These are phyloP conservation scores for Neurospora africana DNA, from an alignment of 495 filamentous ascomycete species.

Conservation along the genomic window DNA sequence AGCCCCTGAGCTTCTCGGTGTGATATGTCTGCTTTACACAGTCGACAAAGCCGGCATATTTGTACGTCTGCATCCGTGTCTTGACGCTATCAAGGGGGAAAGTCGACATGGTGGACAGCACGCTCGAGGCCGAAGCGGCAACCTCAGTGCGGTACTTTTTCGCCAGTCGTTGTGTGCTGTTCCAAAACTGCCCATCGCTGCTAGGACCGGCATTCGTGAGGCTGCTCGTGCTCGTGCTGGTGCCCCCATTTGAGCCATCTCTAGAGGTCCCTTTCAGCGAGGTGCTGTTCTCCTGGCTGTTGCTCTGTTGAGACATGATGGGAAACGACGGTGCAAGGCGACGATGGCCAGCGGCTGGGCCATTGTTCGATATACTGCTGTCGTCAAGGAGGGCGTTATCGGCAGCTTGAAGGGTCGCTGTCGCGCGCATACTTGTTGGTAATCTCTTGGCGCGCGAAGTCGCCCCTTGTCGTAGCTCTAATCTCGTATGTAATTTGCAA, in stretches of 20 bases:
- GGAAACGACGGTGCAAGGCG: slow-evolving; percentile 21
- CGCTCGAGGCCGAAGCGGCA: slow-evolving; percentile 60
- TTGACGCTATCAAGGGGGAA: slow-evolving; percentile 80
- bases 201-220: neutral
- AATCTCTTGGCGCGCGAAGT: neutral
- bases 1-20: slow-evolving; percentile 60
- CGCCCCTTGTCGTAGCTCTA: neutral
- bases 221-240: slow-evolving; percentile 2
- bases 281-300: slow-evolving; percentile 16
- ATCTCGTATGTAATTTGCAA: neutral
- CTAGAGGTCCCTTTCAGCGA: neutral
- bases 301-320: slow-evolving; percentile 36
- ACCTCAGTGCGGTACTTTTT: slow-evolving; percentile 74
- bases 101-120: slow-evolving; percentile 61
- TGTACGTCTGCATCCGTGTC: slow-evolving; percentile 77
- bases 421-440: neutral
- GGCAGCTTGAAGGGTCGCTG: neutral
- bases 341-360: slow-evolving; percentile 15
- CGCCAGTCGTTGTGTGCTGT: slow-evolving; percentile 47
- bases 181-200: slow-evolving; percentile 5
- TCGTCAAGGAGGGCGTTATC: slow-evolving; percentile 21
- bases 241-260: neutral
- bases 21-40: slow-evolving; percentile 64
- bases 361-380: slow-evolving; percentile 26
- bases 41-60: slow-evolving; percentile 55